Percentiles rank a stretch among this genome's conserved stretches.
Conservation (phyloP, 2,329 filamentous ascomycete species). For the Monilinia fructicola region DNA sequence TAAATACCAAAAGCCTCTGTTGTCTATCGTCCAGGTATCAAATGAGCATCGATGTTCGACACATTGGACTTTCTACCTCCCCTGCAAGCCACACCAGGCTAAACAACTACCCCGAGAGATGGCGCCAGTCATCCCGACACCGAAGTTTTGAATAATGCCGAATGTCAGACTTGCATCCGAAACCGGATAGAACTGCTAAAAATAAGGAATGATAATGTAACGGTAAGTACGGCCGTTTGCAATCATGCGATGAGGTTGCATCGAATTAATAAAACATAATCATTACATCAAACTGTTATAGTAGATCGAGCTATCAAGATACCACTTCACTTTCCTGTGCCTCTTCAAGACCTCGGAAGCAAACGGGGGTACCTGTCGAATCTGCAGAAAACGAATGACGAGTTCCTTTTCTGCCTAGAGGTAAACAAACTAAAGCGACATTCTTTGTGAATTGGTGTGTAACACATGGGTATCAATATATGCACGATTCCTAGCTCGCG, state of each 20-base stretch:
- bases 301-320: neutral
- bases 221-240: no score
- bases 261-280: neutral
- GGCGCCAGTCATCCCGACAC: neutral
- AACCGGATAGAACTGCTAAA: neutral
- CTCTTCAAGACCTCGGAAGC: neutral
- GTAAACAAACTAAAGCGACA: neutral
- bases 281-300: neutral
- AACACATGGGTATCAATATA: neutral
- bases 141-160: neutral
- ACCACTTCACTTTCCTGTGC: neutral
- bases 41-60: no score
- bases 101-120: neutral
- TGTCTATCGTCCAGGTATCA: neutral
- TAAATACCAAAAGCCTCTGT: neutral
- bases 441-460: neutral
- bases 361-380: neutral
- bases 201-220: neutral
- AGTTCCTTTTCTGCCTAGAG: neutral
- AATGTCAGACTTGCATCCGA: neutral
- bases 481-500: slow-evolving; percentile 1
- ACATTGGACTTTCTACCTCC: neutral
- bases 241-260: neutral
- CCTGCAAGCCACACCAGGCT: neutral
- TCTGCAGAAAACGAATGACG: neutral